These are phyloP conservation scores for Neocallimastix lanati DNA, from an alignment of 192 early-diverging fungal species.

Conservation along the genomic window DNA sequence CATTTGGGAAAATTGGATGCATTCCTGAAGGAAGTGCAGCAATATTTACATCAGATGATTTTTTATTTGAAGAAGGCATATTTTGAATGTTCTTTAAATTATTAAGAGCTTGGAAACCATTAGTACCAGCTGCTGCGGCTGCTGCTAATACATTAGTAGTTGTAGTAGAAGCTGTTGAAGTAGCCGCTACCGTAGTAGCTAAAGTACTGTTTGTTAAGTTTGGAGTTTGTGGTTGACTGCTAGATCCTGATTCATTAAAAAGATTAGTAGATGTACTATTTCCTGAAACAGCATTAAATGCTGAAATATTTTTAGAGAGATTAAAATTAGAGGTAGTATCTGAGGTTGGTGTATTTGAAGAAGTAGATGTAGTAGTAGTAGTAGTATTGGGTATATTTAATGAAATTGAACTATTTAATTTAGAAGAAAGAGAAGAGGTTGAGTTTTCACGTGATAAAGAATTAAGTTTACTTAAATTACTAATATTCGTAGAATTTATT, in stretches of 20 bases:
- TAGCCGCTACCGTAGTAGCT: neutral
- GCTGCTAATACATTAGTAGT: neutral
- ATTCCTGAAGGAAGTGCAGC: neutral
- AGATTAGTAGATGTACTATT: neutral
- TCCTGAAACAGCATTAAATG: neutral
- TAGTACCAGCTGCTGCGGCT: neutral
- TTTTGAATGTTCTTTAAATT: neutral
- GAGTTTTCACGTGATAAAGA: neutral
- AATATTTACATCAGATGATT: neutral
- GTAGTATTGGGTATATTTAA: neutral
- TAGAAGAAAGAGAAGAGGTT: neutral
- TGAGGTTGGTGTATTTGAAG: neutral
- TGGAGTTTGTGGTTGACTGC: neutral
- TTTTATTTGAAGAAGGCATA: neutral
- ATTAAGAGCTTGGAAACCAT: neutral
- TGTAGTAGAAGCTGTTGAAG: neutral
- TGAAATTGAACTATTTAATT: neutral
- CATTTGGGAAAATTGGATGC: neutral
- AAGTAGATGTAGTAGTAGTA: neutral
- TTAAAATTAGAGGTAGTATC: neutral
- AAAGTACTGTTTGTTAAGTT: neutral
- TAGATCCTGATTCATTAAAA: neutral
- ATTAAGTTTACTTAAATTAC: neutral
- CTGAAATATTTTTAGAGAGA: neutral
- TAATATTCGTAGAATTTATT: neutral